Evolutionary conservation across 2,329 filamentous ascomycete genomes (phyloP), one percentile per base, ranked within the genome.

Genomic region (Parafenestella ontariensis): DNA sequence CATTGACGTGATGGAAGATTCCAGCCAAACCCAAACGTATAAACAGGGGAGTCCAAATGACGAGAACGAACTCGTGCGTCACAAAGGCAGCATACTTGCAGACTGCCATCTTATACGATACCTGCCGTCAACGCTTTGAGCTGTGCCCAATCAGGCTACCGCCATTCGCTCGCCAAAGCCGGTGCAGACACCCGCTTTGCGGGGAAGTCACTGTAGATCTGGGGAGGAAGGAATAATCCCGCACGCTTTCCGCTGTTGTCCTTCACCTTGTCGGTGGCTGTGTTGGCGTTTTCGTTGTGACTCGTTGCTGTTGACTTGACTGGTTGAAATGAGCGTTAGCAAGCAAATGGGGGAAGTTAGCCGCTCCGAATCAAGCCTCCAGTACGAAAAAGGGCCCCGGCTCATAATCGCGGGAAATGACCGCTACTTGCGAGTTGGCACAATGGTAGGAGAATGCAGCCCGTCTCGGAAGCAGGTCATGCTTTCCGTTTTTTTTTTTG

Each of bases 1-100:
- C 66, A 68, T 69, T 23, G 31, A 21, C n/a, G 36, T 20, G 17
- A 43, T 13, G 40, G 15, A 9, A 36, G 26, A 18, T 5, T 21
- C 6, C 26, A 20, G 6, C 11, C 18, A 21, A 23, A 23, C 33
- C 11, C n/a, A n/a, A n/a, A n/a, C n/a, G 36, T 46, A 18, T 26
- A 21, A 7, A 20, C n/a, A 23, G 15, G 3, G 29, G 21, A 36
- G 41, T n/a, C 33, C 10, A 18, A 13, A 18, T 40, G 39, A 17
- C 21, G 31, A 18, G n/a, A n/a, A n/a, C n/a, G 18, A 33, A 13
- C 21, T 17, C 46, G n/a, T 41, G 28, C 11, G 17, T 39, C 13
- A 43, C 43, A 46, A 5, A 17, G 4, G 31, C 21, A 36, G 17
- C 20, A 51, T 24, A 47, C 21, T 23, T 34, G 33, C 49, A 51